These are phyloP conservation scores for Eleusine indica DNA, from an alignment of 176 grass and related monocot species.

Conservation along the genomic window DNA sequence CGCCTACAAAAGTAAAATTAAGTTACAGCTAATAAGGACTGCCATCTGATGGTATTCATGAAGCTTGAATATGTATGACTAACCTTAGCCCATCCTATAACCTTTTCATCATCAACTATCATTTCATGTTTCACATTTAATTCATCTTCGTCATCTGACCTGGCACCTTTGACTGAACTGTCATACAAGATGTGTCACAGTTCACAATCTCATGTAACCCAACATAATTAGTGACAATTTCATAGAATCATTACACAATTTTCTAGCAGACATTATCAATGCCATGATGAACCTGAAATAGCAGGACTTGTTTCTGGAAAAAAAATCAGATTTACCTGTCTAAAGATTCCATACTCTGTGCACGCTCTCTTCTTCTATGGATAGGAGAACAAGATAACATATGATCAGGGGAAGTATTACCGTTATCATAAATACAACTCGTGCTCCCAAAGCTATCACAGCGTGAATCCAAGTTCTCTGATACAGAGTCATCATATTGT, in stretches of 20 bases:
- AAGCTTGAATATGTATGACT: slow-evolving; percentile 38
- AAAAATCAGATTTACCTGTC: slow-evolving; percentile 63
- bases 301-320: slow-evolving; percentile 27
- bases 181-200: slow-evolving; percentile 40
- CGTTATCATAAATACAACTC: slow-evolving; percentile 68
- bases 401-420: slow-evolving; percentile 70
- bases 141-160: slow-evolving; percentile 87
- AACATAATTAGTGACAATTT: slow-evolving; percentile 19
- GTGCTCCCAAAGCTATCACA: slow-evolving; percentile 85
- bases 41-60: slow-evolving; percentile 12
- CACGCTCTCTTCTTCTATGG: slow-evolving; percentile 43
- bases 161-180: slow-evolving; percentile 80
- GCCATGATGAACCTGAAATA: slow-evolving; percentile 15
- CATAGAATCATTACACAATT: not conserved
- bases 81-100: slow-evolving; percentile 98
- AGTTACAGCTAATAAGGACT: slow-evolving; percentile 30
- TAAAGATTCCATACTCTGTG: slow-evolving; percentile 71
- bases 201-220: slow-evolving; percentile 23
- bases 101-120: slow-evolving; percentile 83
- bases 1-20: slow-evolving; percentile 56
- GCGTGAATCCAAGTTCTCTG: slow-evolving; percentile 62
- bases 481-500: slow-evolving; percentile 71
- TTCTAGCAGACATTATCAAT: slow-evolving; percentile 2
- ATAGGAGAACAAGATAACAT: slow-evolving; percentile 44
- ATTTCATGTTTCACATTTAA: slow-evolving; percentile 61